Evolutionary conservation across 2,329 filamentous ascomycete genomes (phyloP).

Genomic region (Nannizzia gypsea): DNA sequence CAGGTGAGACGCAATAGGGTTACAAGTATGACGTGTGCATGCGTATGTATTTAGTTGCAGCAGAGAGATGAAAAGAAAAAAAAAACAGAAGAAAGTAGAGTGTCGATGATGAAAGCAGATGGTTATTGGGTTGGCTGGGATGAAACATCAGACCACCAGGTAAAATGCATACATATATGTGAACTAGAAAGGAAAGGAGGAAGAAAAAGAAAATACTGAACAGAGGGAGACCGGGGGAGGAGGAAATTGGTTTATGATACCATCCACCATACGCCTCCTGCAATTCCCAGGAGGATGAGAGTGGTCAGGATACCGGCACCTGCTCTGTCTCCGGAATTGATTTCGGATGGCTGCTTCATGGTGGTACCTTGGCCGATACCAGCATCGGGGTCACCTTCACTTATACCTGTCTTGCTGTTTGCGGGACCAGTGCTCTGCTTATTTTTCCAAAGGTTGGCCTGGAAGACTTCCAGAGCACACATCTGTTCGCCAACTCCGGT

Average conservation of each 20-base stretch:
- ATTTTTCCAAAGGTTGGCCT: conserved; percentile 40
- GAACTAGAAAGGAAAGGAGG: not conserved
- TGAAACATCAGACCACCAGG: not conserved
- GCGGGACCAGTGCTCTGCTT: conserved; percentile 28
- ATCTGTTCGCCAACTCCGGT: conserved; percentile 60
- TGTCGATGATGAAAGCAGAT: not conserved
- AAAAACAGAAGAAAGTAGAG: not conserved
- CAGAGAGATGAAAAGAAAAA: too few species aligned
- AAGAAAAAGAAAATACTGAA: not conserved
- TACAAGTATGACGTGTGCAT: not conserved
- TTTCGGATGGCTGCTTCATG: conserved; percentile 27
- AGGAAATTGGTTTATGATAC: conserved; percentile 10
- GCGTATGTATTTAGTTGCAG: not conserved
- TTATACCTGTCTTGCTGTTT: conserved; percentile 42
- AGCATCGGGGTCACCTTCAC: conserved; percentile 30
- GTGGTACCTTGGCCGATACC: conserved; percentile 19
- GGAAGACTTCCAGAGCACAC: conserved; percentile 53
- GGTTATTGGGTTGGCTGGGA: not conserved
- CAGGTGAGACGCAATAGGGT: not conserved
- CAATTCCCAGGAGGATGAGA: conserved; percentile 42
- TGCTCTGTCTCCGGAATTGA: conserved; percentile 52
- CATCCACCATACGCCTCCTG: conserved; percentile 48
- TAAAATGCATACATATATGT: conserved; percentile 5
- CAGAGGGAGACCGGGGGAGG: too few species aligned
- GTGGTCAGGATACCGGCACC: conserved; percentile 58